phyloP scores from a whole-genome alignment of 1,284 basidiomycete species.

The Cryptococcus sp. region DNA sequence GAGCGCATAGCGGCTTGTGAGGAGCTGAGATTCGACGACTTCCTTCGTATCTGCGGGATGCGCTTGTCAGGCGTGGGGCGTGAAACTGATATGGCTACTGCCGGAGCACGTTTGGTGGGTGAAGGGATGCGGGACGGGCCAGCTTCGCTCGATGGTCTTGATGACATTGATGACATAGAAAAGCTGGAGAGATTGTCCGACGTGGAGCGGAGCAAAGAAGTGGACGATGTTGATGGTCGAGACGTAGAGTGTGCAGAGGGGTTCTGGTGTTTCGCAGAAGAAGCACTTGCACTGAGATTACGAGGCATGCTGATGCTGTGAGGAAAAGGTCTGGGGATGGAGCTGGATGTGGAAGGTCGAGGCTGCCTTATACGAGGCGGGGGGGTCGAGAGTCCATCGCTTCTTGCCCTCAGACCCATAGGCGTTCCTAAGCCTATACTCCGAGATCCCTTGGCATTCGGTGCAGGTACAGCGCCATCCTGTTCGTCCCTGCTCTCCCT shows the following conservation, averaged over 20 bases:
- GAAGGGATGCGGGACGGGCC: constrained; percentile 13
- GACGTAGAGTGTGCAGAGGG: background rate
- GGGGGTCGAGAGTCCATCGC: too few relatives aligned
- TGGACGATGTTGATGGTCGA: background rate
- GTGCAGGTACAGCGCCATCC: background rate
- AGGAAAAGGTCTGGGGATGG: constrained; percentile 4
- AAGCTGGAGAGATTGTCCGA: constrained; percentile 3
- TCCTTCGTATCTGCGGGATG: constrained; percentile 9
- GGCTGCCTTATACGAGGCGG: background rate
- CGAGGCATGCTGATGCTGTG: constrained; percentile 2
- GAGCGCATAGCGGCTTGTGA: background rate
- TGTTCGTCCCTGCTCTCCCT: background rate
- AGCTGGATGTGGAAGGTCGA: constrained; percentile 9
- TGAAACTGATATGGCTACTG: constrained; percentile 14
- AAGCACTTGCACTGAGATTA: background rate
- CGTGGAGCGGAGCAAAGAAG: constrained; percentile 8
- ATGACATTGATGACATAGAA: background rate
- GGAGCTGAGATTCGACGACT: constrained; percentile 10
- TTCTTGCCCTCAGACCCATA: background rate
- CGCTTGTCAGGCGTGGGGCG: constrained; percentile 14
- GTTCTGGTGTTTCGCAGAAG: background rate
- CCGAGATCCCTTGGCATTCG: background rate
- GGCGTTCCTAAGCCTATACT: constrained; percentile 4
- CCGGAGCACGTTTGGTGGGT: constrained; percentile 1
- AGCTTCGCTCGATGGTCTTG: background rate